Conservation (phyloP, 495 filamentous ascomycete genomes). For the Hypoxylon fragiforme region DNA sequence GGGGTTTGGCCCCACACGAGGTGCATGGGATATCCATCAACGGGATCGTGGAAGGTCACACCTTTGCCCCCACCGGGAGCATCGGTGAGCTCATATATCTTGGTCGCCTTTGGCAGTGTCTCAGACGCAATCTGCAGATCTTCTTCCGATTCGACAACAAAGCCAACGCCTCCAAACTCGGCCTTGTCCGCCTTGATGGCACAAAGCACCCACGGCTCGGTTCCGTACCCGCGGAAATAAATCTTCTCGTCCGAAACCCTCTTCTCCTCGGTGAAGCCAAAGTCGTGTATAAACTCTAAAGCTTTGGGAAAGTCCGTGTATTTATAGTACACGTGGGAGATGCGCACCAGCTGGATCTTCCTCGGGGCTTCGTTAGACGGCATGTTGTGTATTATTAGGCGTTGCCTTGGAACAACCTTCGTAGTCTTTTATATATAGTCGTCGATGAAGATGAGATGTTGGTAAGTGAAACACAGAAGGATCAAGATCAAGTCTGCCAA, state of each 20-base stretch:
- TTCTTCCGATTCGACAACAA: conserved; percentile 58
- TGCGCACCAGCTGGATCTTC: conserved; percentile 57
- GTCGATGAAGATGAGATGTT: conserved; percentile 5
- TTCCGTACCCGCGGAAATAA: conserved; percentile 63
- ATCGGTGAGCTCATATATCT: conserved; percentile 54
- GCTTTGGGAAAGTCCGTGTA: conserved; percentile 55
- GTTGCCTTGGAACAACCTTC: not conserved
- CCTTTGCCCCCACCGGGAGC: conserved; percentile 62
- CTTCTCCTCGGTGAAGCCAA: conserved; percentile 57
- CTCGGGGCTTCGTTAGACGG: not conserved
- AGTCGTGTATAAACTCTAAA: conserved; percentile 56
- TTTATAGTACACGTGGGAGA: conserved; percentile 61
- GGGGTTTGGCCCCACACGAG: conserved; percentile 59
- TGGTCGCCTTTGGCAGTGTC: conserved; percentile 50
- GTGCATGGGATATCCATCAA: conserved; percentile 62
- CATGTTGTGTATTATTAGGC: conserved; percentile 27
- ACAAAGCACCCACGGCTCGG: conserved; percentile 61
- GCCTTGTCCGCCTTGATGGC: conserved; percentile 50
- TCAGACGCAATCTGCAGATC: conserved; percentile 54
- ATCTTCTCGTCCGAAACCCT: conserved; percentile 50
- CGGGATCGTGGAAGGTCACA: conserved; percentile 61
- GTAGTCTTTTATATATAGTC: not conserved
- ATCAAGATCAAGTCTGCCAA: too few species aligned
- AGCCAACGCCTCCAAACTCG: conserved; percentile 58
- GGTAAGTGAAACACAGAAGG: too few species aligned